Evolutionary conservation across 257 asterid genomes (phyloP).

Genomic region (Mentha longifolia): DNA sequence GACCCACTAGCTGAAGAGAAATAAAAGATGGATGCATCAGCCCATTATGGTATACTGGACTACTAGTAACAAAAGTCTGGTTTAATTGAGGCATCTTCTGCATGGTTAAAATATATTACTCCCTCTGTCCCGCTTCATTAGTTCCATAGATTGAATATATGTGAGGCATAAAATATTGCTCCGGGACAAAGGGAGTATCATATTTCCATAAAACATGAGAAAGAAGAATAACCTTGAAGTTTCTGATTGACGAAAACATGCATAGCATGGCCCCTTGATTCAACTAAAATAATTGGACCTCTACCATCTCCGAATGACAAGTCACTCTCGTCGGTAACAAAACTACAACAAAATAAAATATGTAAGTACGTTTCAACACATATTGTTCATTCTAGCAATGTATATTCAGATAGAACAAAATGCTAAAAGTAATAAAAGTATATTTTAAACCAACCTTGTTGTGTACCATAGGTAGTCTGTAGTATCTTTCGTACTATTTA

Average conservation of each 20-base stretch:
- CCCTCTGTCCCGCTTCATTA: too few species aligned
- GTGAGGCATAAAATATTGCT: too few species aligned
- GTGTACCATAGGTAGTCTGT: conserved; percentile 93
- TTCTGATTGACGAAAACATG: conserved; percentile 78
- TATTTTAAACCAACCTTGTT: conserved; percentile 61
- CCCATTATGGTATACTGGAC: conserved; percentile 19
- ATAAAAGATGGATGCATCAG: conserved; percentile 30
- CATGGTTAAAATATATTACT: conserved; percentile 24
- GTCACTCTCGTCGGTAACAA: conserved; percentile 59
- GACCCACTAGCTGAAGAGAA: conserved; percentile 69
- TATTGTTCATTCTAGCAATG: conserved; percentile 13
- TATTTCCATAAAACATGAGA: conserved; percentile 22
- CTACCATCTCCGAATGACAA: conserved; percentile 55
- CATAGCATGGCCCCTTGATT: conserved; percentile 91
- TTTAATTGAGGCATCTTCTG: conserved; percentile 12
- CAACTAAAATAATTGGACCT: conserved; percentile 65
- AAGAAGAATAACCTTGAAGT: conserved; percentile 65
- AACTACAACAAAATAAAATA: conserved; percentile 50
- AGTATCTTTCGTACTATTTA: conserved; percentile 82
- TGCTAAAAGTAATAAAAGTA: conserved; percentile 21
- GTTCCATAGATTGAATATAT: too few species aligned
- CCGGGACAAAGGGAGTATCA: too few species aligned
- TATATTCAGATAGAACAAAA: conserved; percentile 6
- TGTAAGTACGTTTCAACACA: conserved; percentile 26
- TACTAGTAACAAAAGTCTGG: conserved; percentile 16